phyloP scores from a whole-genome alignment of 78 protist species.

The Blattamonas nauphoetae region DNA sequence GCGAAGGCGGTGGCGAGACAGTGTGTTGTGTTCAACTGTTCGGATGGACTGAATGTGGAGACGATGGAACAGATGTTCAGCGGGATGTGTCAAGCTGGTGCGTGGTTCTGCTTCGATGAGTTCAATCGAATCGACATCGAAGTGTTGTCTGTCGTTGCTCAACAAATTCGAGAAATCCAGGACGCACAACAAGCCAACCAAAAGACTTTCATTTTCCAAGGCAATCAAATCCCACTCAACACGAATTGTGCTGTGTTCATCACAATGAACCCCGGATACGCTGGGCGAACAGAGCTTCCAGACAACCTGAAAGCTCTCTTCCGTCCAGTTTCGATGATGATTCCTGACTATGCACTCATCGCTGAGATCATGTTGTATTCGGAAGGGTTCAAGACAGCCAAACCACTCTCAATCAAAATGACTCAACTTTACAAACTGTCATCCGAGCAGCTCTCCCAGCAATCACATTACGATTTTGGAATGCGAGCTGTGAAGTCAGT shows the following conservation, averaged over 20 bases:
- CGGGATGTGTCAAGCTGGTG: slow-evolving; percentile 52
- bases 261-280: slow-evolving; percentile 66
- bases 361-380: no score
- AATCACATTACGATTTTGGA: slow-evolving; percentile 69
- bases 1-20: no score
- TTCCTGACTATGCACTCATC: slow-evolving; percentile 66
- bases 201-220: slow-evolving; percentile 25
- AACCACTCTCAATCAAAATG: slow-evolving; percentile 47
- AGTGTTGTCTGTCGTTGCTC: no score
- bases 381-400: slow-evolving; percentile 16
- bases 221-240: slow-evolving; percentile 26
- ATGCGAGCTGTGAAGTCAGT: slow-evolving; percentile 64
- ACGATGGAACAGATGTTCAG: slow-evolving; percentile 66
- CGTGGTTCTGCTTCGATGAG: no score
- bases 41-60: slow-evolving; percentile 47
- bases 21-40: slow-evolving; percentile 67
- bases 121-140: no score
- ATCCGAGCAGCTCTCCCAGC: slow-evolving; percentile 62
- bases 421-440: slow-evolving; percentile 55
- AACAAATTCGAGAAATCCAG: slow-evolving; percentile 12
- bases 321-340: slow-evolving; percentile 67
- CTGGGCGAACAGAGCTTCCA: slow-evolving; percentile 66
- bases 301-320: slow-evolving; percentile 74
- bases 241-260: slow-evolving; percentile 71
- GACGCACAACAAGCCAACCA: background rate